Percentiles rank a stretch among this genome's conserved stretches.
phyloP scores from a whole-genome alignment of 805 yeast species.

The Candida chilensis region DNA sequence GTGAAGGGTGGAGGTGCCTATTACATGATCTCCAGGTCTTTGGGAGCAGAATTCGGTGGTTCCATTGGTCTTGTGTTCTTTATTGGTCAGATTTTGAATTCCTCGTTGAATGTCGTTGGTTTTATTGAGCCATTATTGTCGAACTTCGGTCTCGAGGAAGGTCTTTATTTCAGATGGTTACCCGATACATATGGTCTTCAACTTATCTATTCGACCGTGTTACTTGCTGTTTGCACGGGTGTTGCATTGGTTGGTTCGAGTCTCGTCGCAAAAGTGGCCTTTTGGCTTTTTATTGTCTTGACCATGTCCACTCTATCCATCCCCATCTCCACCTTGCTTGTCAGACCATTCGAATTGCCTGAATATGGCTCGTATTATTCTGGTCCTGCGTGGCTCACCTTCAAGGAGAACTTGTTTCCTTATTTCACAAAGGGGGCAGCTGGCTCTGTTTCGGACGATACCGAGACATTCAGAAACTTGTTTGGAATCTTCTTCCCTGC shows the following conservation, averaged over 20 bases:
- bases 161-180: slow-evolving; percentile 44
- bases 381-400: slow-evolving; percentile 66
- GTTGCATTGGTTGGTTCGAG: slow-evolving; percentile 77
- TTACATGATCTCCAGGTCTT: slow-evolving; percentile 89
- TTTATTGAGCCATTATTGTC: slow-evolving; percentile 82
- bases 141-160: slow-evolving; percentile 60
- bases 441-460: slow-evolving; percentile 54
- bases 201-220: slow-evolving; percentile 60
- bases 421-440: slow-evolving; percentile 86
- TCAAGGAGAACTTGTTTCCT: slow-evolving; percentile 63
- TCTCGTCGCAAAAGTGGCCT: slow-evolving; percentile 76
- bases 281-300: slow-evolving; percentile 57
- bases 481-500: slow-evolving; percentile 98
- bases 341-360: slow-evolving; percentile 48
- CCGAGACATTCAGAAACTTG: slow-evolving; percentile 73
- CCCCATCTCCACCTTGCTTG: slow-evolving; percentile 68
- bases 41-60: slow-evolving; percentile 98
- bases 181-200: slow-evolving; percentile 69
- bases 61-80: slow-evolving; percentile 92
- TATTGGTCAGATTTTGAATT: slow-evolving; percentile 87
- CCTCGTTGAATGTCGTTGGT: slow-evolving; percentile 93
- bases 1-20: slow-evolving; percentile 98
- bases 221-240: slow-evolving; percentile 63
- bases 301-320: slow-evolving; percentile 69
- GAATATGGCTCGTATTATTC: slow-evolving; percentile 46